Evolutionary conservation across 1,284 basidiomycete species (phyloP).

Genomic region (Dichomitus squalens): DNA sequence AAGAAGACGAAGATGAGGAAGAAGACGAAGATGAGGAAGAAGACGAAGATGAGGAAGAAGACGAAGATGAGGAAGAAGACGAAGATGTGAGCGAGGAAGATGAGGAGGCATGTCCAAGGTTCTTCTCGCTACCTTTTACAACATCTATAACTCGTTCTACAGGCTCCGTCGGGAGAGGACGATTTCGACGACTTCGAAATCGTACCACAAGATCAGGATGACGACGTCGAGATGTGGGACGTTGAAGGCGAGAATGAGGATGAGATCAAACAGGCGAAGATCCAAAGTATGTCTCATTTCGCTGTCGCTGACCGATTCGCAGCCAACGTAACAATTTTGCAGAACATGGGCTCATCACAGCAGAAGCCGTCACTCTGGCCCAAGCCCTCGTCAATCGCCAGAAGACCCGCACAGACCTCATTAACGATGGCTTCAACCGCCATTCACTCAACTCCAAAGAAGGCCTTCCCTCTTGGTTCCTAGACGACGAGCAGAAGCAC

Average conservation of each 20-base stretch:
- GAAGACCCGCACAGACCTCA: slow-evolving; percentile 85
- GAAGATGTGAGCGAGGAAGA: slow-evolving; percentile 14
- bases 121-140: background rate
- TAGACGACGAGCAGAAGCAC: slow-evolving; percentile 93
- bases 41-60: slow-evolving; percentile 21
- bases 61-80: slow-evolving; percentile 32
- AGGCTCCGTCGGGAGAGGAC: slow-evolving; percentile 18
- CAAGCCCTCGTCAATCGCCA: slow-evolving; percentile 92
- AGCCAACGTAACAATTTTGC: slow-evolving; percentile 15
- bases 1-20: slow-evolving; percentile 34
- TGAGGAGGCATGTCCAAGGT: slow-evolving; percentile 9
- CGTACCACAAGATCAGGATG: slow-evolving; percentile 60
- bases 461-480: slow-evolving; percentile 93
- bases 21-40: slow-evolving; percentile 13
- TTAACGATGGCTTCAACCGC: slow-evolving; percentile 96
- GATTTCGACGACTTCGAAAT: slow-evolving; percentile 71
- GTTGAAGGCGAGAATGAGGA: slow-evolving; percentile 81
- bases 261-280: slow-evolving; percentile 68
- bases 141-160: slow-evolving; percentile 10
- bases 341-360: slow-evolving; percentile 89
- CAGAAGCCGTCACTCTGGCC: slow-evolving; percentile 92
- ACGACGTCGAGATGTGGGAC: slow-evolving; percentile 80
- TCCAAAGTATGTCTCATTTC: slow-evolving; percentile 59
- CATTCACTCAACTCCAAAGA: slow-evolving; percentile 93
- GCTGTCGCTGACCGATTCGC: background rate